Conservation (phyloP, 1,139 yeast species). For the Fermentozyma sake region DNA sequence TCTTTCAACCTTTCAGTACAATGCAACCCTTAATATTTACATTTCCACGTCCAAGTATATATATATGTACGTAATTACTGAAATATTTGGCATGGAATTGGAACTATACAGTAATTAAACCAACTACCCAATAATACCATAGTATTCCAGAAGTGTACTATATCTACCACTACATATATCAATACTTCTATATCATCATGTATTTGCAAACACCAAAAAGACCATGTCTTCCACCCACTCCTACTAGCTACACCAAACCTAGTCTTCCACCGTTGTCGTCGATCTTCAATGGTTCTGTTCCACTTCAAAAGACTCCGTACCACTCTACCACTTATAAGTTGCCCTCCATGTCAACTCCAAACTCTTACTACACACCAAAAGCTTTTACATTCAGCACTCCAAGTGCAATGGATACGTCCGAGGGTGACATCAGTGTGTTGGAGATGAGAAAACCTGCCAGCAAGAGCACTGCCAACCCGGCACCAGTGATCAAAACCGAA, state of each 20-base stretch:
- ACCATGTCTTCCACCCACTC: slow-evolving; percentile 26
- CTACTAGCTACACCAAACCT: slow-evolving; percentile 17
- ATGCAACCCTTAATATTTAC: too few species aligned
- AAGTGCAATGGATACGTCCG: slow-evolving; percentile 9
- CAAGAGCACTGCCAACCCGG: slow-evolving; percentile 2
- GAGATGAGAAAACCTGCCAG: slow-evolving; percentile 10
- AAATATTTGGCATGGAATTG: too few species aligned
- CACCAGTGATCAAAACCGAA: slow-evolving; percentile 1
- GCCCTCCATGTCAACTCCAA: slow-evolving; percentile 7
- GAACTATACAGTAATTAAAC: too few species aligned
- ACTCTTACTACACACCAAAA: slow-evolving; percentile 2
- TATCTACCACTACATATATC: too few species aligned
- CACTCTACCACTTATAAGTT: slow-evolving; percentile 9
- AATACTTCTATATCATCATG: too few species aligned
- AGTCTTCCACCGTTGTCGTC: slow-evolving; percentile 43
- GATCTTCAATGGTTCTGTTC: slow-evolving; percentile 15
- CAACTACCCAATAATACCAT: too few species aligned
- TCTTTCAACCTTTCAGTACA: too few species aligned
- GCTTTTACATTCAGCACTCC: slow-evolving; percentile 4
- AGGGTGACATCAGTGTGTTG: slow-evolving; percentile 11
- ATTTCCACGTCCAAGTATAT: too few species aligned
- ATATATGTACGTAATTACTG: too few species aligned
- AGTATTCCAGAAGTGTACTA: too few species aligned
- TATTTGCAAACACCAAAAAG: slow-evolving; percentile 26
- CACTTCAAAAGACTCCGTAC: slow-evolving; percentile 3